Percentiles rank a stretch among this genome's conserved stretches.
Evolutionary conservation across 257 asterid species (phyloP).

Genomic region (Solanum sparsipilum): DNA sequence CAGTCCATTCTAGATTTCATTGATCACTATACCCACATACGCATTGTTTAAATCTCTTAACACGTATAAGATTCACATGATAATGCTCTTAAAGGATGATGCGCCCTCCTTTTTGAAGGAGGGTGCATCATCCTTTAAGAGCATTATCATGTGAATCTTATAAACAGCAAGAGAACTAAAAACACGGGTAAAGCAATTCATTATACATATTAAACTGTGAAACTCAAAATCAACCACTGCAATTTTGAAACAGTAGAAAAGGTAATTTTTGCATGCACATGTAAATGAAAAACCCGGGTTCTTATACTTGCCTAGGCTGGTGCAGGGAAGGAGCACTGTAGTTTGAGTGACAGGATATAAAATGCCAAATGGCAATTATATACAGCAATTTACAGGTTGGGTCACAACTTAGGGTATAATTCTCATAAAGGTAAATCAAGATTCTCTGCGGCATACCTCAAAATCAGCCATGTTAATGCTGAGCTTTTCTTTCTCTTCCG

Average conservation of each 20-base stretch:
- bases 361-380: neutral
- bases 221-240: neutral
- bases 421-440: neutral
- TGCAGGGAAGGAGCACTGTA: too few relatives aligned
- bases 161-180: neutral
- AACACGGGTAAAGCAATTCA: neutral
- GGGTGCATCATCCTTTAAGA: neutral
- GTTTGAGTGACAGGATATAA: neutral
- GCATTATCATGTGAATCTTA: neutral
- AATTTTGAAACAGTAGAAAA: neutral
- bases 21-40: neutral
- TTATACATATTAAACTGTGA: neutral
- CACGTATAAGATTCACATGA: neutral
- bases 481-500: constrained; percentile 49
- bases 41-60: neutral
- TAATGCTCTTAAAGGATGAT: neutral
- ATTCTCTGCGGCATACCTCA: constrained; percentile 39
- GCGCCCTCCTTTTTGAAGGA: neutral
- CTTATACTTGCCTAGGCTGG: neutral
- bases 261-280: neutral
- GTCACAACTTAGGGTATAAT: neutral
- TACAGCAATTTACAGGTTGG: neutral
- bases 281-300: neutral
- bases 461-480: constrained; percentile 68
- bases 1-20: neutral